phyloP scores from a whole-genome alignment of 2,329 filamentous ascomycete genomes.

The Fusarium napiforme region DNA sequence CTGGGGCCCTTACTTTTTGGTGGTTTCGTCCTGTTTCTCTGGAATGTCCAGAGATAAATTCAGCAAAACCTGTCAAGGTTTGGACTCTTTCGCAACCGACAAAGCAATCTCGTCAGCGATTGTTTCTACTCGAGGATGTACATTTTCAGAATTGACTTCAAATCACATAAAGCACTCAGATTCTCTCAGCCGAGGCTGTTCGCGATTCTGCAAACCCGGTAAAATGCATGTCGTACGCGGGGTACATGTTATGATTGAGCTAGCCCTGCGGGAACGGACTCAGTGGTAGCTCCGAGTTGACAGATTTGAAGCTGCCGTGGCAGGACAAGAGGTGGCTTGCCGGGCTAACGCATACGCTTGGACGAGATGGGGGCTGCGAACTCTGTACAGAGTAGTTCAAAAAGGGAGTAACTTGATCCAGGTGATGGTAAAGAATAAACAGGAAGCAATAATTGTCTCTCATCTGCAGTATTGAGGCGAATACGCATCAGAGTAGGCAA shows the following conservation, averaged over 20 bases:
- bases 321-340: neutral
- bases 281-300: neutral
- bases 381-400: neutral
- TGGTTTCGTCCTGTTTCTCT: neutral
- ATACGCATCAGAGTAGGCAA: neutral
- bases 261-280: no score
- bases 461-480: neutral
- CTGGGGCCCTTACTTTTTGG: rapidly evolving
- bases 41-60: rapidly evolving
- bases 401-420: no score
- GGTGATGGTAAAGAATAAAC: no score
- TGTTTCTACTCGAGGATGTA: rapidly evolving
- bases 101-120: neutral
- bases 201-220: rapidly evolving
- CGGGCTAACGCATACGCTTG: neutral
- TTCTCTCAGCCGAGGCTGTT: neutral
- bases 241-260: neutral
- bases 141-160: rapidly evolving
- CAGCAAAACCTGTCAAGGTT: rapidly evolving
- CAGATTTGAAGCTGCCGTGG: neutral
- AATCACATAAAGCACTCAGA: neutral
- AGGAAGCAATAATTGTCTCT: no score
- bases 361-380: neutral
- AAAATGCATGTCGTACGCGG: neutral
- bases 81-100: rapidly evolving